Base-by-base conservation (phyloP, 2,329 filamentous ascomycete species). In the Fonsecaea nubica region DNA sequence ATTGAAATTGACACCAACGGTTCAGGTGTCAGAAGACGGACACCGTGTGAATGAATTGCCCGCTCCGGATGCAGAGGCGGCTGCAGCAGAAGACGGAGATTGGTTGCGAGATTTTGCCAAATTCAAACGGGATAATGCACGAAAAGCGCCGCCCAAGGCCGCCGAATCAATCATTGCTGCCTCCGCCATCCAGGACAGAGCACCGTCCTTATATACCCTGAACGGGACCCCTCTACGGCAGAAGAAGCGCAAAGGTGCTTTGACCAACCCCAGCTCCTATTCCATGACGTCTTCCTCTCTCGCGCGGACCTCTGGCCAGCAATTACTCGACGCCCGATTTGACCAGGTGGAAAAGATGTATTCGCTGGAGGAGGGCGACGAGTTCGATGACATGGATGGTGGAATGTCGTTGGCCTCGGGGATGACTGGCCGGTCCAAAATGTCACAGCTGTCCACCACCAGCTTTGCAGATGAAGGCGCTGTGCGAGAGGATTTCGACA, bases 171-270 rank as follows among this genome's bases (percentile, higher is more conserved):
- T 77, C 7, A 76, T 78, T n/a, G 79, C 78, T 1, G 77, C 78
- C 59, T 77, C 76, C 21, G 79, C 79, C 56, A 76, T 76, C 35
- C 74, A 73, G n/a, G 81, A 80, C 4, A 65, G 62, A 42, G 72
- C 79, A 30, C 77, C 81, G n/a, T 81, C 81, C 8, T 72, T 79
- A 35, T 83, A 78, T 77, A 81, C 78, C 69, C 90, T 89, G 68
- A 92, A 91, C 40, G 92, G 92, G 12, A 82, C 81, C 4, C 80
- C 80, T 1, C 75, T 83, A 38, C 88, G 92, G 60, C 86, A 86
- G 68, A 98, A 98, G 89, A 97, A 97, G 86, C 89, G 94, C 76
- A 98, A 97, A 83, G 94, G 93, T 54, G 94, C 95, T 2, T 81
- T 96, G 77, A 98, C 94, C 3, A 92, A 91, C 71, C 90, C 91